These are phyloP conservation scores for Golubevia pallescens DNA, from an alignment of 1,284 basidiomycete species.

Conservation along the genomic window DNA sequence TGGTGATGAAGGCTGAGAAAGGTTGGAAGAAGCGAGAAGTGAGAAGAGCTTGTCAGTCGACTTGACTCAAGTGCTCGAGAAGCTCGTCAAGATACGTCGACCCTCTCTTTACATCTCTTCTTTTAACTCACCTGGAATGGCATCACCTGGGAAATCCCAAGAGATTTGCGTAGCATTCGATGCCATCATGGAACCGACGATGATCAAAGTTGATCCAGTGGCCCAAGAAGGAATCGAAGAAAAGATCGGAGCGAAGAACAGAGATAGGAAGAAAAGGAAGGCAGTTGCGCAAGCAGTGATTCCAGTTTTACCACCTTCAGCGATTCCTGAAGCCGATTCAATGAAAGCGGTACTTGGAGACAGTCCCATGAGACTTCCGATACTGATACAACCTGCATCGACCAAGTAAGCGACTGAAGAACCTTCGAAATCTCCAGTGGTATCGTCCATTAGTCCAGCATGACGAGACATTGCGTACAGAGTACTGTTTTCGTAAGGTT, in stretches of 20 bases:
- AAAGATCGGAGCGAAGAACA: constrained; percentile 90
- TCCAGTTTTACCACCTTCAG: constrained; percentile 86
- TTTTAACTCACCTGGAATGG: constrained; percentile 71
- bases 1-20: constrained; percentile 29
- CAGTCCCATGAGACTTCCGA: constrained; percentile 82
- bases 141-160: constrained; percentile 83
- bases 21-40: constrained; percentile 73
- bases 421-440: constrained; percentile 85
- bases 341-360: constrained; percentile 87
- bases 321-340: constrained; percentile 71
- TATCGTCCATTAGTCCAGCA: constrained; percentile 82
- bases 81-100: background rate
- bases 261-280: constrained; percentile 79
- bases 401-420: constrained; percentile 75
- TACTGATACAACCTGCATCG: constrained; percentile 80
- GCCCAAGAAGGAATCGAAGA: constrained; percentile 86
- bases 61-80: background rate
- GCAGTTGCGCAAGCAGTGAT: constrained; percentile 79
- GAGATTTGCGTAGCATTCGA: constrained; percentile 84
- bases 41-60: constrained; percentile 66
- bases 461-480: constrained; percentile 90
- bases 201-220: constrained; percentile 82
- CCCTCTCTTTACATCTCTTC: too few species aligned
- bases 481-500: constrained; percentile 73
- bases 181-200: constrained; percentile 88